phyloP scores from a whole-genome alignment of 2,329 filamentous ascomycete genomes.

The Anthostomella pinea region DNA sequence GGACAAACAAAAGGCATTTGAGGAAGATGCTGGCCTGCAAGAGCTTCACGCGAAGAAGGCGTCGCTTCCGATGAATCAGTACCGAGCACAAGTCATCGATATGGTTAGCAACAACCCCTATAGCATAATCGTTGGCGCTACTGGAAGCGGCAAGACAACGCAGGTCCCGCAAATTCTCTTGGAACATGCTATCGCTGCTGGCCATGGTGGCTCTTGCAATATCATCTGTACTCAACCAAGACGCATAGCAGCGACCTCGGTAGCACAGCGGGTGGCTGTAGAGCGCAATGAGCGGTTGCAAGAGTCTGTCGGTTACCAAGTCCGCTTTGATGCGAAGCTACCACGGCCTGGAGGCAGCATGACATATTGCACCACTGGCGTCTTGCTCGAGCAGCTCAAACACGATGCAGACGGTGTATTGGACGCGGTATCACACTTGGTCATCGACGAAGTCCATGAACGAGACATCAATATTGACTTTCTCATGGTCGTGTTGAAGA shows the following conservation, averaged over 20 bases:
- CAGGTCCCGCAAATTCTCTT: slow-evolving; percentile 54
- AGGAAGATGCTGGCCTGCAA: no score
- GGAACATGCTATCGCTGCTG: slow-evolving; percentile 41
- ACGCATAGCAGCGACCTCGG: slow-evolving; percentile 44
- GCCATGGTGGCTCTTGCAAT: slow-evolving; percentile 41
- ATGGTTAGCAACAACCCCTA: no score
- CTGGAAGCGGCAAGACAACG: no score
- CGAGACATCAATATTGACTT: not conserved
- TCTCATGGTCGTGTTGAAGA: not conserved
- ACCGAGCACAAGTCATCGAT: no score
- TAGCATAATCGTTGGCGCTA: no score
- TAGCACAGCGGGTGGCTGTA: slow-evolving; percentile 43
- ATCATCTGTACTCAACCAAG: slow-evolving; percentile 50
- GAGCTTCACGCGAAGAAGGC: no score
- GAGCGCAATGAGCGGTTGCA: slow-evolving; percentile 42
- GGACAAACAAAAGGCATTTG: no score
- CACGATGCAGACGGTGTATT: slow-evolving; percentile 36
- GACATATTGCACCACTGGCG: slow-evolving; percentile 49
- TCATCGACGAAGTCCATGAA: slow-evolving; percentile 46
- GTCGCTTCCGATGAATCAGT: no score
- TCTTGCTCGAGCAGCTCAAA: slow-evolving; percentile 43
- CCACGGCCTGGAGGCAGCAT: slow-evolving; percentile 35
- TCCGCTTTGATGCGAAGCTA: slow-evolving; percentile 38
- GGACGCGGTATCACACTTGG: slow-evolving; percentile 42
- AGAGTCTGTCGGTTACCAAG: slow-evolving; percentile 43